Evolutionary conservation across 805 yeast genomes (phyloP).

Genomic region (Groenewaldozyma tartarivorans): DNA sequence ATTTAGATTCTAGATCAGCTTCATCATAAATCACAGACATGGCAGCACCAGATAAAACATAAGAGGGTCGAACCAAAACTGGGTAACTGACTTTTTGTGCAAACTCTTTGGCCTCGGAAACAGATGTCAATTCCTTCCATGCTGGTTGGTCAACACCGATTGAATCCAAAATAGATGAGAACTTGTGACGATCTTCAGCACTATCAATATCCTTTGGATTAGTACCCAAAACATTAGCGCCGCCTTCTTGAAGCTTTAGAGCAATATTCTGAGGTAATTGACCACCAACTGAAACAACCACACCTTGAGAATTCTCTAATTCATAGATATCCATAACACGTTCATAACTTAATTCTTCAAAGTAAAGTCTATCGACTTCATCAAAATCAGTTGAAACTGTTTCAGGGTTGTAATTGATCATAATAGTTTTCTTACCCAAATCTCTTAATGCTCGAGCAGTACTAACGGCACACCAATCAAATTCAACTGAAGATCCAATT

Average conservation of each 20-base stretch:
- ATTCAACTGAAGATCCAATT: slow-evolving; percentile 96
- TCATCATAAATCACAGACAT: slow-evolving; percentile 85
- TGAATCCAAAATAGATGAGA: slow-evolving; percentile 86
- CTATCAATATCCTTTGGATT: slow-evolving; percentile 89
- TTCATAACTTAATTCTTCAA: slow-evolving; percentile 90
- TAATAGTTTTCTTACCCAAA: slow-evolving; percentile 79
- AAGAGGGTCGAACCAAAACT: slow-evolving; percentile 94
- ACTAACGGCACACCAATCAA: slow-evolving; percentile 98
- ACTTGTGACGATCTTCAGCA: slow-evolving; percentile 98
- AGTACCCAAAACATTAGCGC: slow-evolving; percentile 87
- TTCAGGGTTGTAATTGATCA: slow-evolving; percentile 97
- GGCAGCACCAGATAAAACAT: slow-evolving; percentile 96
- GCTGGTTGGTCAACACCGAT: slow-evolving; percentile 94
- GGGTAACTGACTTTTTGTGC: slow-evolving; percentile 88
- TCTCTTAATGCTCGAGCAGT: slow-evolving; percentile 91
- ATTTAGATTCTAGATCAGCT: slow-evolving; percentile 70
- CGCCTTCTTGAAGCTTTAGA: slow-evolving; percentile 56
- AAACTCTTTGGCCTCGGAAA: slow-evolving; percentile 75
- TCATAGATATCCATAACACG: slow-evolving; percentile 97
- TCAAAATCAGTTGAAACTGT: slow-evolving; percentile 97
- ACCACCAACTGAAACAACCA: slow-evolving; percentile 95
- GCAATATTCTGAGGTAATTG: slow-evolving; percentile 98
- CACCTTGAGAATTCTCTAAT: slow-evolving; percentile 80
- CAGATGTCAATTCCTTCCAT: slow-evolving; percentile 90
- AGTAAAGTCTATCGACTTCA: slow-evolving; percentile 94